Percentiles rank a stretch among this genome's conserved stretches.
phyloP scores from a whole-genome alignment of 2,329 filamentous ascomycete genomes.

The Aspergillus caelatus region DNA sequence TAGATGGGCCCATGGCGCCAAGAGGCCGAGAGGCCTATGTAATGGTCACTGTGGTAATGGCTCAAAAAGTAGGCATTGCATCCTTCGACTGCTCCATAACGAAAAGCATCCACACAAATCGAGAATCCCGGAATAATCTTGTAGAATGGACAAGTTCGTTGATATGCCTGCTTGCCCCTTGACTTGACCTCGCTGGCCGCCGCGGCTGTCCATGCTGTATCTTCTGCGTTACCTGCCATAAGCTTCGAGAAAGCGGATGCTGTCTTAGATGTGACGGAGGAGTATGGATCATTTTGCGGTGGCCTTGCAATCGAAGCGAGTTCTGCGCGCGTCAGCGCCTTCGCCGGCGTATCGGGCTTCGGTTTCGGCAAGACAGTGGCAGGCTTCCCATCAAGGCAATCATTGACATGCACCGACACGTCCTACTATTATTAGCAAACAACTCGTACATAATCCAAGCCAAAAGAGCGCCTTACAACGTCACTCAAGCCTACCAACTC shows the following conservation, averaged over 20 bases:
- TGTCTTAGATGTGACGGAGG: constrained; percentile 44
- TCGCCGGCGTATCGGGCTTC: constrained; percentile 19
- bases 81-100: constrained; percentile 89
- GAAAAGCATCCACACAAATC: constrained; percentile 94
- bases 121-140: constrained; percentile 94
- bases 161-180: constrained; percentile 81
- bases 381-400: constrained; percentile 82
- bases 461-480: constrained; percentile 30
- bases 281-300: constrained; percentile 79
- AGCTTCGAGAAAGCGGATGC: constrained; percentile 85
- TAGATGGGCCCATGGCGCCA: constrained; percentile 97
- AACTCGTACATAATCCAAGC: background rate
- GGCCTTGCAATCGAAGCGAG: constrained; percentile 72
- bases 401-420: constrained; percentile 84
- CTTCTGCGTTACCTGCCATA: constrained; percentile 90
- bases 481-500: constrained; percentile 62
- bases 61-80: constrained; percentile 95
- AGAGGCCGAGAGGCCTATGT: constrained; percentile 81
- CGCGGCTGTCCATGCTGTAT: constrained; percentile 84
- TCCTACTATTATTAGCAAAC: constrained; percentile 53
- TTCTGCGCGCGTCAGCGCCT: constrained; percentile 60
- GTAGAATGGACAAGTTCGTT: constrained; percentile 95
- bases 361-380: constrained; percentile 53
- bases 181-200: constrained; percentile 77
- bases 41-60: constrained; percentile 98